Conservation (phyloP, 495 filamentous ascomycete species). For the Podospora appendiculata region DNA sequence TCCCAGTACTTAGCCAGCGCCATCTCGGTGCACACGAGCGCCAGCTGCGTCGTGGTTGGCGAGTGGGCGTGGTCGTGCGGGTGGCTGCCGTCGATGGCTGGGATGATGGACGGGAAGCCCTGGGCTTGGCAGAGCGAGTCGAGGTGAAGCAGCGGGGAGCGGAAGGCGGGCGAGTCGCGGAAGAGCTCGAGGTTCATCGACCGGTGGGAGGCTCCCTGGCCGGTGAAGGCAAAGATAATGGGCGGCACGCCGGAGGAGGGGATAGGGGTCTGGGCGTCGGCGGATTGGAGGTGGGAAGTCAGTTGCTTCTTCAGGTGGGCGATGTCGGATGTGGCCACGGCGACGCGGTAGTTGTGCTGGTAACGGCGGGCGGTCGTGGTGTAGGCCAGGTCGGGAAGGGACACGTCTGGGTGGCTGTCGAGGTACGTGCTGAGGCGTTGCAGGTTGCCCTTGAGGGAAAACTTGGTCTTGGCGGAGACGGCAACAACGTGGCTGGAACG, state of each 20-base stretch:
- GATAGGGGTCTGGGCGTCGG: constrained; percentile 3
- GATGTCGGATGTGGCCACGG: constrained; percentile 13
- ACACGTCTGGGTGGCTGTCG: constrained; percentile 26
- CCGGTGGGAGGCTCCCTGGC: constrained; percentile 35
- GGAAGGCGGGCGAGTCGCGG: constrained; percentile 46
- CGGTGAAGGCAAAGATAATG: constrained; percentile 50
- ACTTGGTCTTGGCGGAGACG: constrained; percentile 38
- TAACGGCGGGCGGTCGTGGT: constrained; percentile 64
- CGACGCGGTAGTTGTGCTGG: constrained; percentile 54
- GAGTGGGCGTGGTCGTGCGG: constrained; percentile 40
- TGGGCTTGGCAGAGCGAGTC: constrained; percentile 51
- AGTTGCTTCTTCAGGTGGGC: constrained; percentile 9
- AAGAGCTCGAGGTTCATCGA: constrained; percentile 37
- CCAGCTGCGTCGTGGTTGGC: constrained; percentile 58
- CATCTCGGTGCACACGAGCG: constrained; percentile 61
- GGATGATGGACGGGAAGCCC: constrained; percentile 47
- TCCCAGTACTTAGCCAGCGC: constrained; percentile 62
- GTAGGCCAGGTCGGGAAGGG: constrained; percentile 50
- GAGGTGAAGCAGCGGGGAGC: constrained; percentile 48
- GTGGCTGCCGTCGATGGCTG: constrained; percentile 46
- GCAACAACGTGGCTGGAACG: constrained; percentile 35
- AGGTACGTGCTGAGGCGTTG: constrained; percentile 30
- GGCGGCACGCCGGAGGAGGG: constrained; percentile 15
- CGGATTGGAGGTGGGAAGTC: not conserved
- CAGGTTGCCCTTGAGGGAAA: constrained; percentile 26